phyloP scores from a whole-genome alignment of 2,329 filamentous ascomycete species.

The Nannizzia gypsea region DNA sequence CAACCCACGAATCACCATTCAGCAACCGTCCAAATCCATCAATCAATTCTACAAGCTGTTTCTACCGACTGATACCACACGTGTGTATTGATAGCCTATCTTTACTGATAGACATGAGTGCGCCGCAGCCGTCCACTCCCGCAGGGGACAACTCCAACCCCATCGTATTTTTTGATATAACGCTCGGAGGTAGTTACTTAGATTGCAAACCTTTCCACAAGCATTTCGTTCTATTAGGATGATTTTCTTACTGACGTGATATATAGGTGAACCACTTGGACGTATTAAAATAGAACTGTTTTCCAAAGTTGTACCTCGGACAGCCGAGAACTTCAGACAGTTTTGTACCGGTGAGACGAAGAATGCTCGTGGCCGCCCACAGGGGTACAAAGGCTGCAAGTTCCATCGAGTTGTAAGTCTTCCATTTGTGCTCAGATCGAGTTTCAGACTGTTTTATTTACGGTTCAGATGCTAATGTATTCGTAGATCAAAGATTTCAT shows the following conservation, averaged over 20 bases:
- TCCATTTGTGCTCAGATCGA: neutral
- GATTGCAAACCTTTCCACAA: neutral
- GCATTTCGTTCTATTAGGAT: neutral
- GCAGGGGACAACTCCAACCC: conserved; percentile 18
- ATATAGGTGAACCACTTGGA: conserved; percentile 66
- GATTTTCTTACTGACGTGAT: neutral
- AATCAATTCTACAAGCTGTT: neutral
- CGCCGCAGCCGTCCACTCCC: neutral
- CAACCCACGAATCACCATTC: too few species aligned
- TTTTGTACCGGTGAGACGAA: conserved; percentile 93
- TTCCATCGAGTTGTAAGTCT: conserved; percentile 78
- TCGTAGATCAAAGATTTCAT: conserved; percentile 84
- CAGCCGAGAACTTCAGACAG: conserved; percentile 92
- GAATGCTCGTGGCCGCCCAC: conserved; percentile 60
- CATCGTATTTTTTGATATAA: conserved; percentile 40
- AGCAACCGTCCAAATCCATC: too few species aligned
- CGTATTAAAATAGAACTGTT: conserved; percentile 87
- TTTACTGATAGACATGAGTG: too few species aligned
- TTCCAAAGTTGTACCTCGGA: conserved; percentile 69
- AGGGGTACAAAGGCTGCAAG: conserved; percentile 89
- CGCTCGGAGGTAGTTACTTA: conserved; percentile 37
- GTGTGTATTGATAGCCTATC: too few species aligned
- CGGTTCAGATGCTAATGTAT: neutral
- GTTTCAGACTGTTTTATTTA: neutral
- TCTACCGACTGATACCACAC: neutral